Percentiles rank a stretch among this genome's conserved stretches.
These are phyloP conservation scores for Solanum rostratum DNA, from an alignment of 257 asterid genomes.

Conservation along the genomic window DNA sequence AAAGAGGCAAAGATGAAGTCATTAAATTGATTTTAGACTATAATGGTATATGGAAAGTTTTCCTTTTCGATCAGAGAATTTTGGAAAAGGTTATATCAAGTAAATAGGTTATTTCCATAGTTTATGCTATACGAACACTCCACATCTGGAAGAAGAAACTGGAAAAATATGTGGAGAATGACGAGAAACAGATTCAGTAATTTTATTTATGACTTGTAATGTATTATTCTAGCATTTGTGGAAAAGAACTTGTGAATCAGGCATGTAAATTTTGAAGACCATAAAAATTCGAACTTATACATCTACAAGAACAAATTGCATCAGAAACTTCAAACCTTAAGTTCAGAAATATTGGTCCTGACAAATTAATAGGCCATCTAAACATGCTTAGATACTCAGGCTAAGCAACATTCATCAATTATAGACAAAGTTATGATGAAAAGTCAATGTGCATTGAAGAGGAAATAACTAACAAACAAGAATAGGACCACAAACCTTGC, in stretches of 20 bases:
- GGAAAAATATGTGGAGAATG: background rate
- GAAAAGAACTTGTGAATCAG: background rate
- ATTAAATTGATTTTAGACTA: background rate
- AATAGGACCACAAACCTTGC: conserved; percentile 41
- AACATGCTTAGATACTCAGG: background rate
- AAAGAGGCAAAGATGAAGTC: background rate
- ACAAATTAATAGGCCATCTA: background rate
- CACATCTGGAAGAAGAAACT: background rate
- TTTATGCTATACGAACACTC: background rate
- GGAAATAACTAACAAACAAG: background rate
- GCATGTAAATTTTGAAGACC: background rate
- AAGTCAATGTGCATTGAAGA: background rate
- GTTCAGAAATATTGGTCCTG: background rate
- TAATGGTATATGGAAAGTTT: background rate
- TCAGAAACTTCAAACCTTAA: background rate
- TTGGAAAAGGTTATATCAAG: background rate
- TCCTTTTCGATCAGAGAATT: background rate
- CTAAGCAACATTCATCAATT: background rate
- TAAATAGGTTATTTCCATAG: background rate
- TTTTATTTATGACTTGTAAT: background rate
- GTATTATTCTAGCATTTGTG: background rate
- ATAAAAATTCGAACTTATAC: background rate
- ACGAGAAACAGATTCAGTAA: background rate
- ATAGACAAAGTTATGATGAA: background rate
- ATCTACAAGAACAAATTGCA: background rate